Percentiles rank a stretch among this genome's conserved stretches.
Evolutionary conservation across 2,329 filamentous ascomycete genomes (phyloP).

Genomic region (Rasamsonia emersonii): DNA sequence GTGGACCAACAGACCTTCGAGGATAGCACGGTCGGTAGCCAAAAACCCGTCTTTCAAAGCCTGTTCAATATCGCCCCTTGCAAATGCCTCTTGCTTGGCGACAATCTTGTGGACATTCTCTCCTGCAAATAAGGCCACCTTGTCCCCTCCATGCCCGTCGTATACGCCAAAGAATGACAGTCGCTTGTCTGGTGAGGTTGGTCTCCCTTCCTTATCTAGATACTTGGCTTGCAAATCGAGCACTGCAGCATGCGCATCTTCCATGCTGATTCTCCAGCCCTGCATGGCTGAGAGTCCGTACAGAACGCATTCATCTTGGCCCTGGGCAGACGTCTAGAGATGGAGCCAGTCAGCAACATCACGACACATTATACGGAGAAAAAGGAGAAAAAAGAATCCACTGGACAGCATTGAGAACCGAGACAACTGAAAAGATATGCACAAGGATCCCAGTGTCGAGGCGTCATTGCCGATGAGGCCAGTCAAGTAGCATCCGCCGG

Average conservation of each 20-base stretch:
- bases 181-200: slow-evolving; percentile 60
- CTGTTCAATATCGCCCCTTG: slow-evolving; percentile 84
- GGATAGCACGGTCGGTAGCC: slow-evolving; percentile 88
- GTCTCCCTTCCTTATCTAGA: slow-evolving; percentile 43
- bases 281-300: slow-evolving; percentile 98
- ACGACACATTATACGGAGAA: slow-evolving; percentile 1
- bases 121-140: slow-evolving; percentile 87
- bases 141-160: slow-evolving; percentile 94
- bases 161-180: slow-evolving; percentile 97
- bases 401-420: too few species aligned
- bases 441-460: too few species aligned
- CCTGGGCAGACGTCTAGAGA: slow-evolving; percentile 70
- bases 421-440: neutral
- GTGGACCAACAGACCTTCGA: slow-evolving; percentile 62
- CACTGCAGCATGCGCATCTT: slow-evolving; percentile 84
- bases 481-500: too few species aligned
- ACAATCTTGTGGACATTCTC: slow-evolving; percentile 91
- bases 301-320: slow-evolving; percentile 84
- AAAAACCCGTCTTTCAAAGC: slow-evolving; percentile 95
- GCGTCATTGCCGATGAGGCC: too few species aligned
- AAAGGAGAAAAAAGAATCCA: slow-evolving; percentile 11
- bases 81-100: slow-evolving; percentile 88
- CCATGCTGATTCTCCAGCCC: slow-evolving; percentile 99
- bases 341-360: slow-evolving; percentile 4
- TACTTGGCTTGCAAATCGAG: slow-evolving; percentile 70